Base-by-base conservation (phyloP, 768 basidiomycete species). In the Tylopilus subfusipes region DNA sequence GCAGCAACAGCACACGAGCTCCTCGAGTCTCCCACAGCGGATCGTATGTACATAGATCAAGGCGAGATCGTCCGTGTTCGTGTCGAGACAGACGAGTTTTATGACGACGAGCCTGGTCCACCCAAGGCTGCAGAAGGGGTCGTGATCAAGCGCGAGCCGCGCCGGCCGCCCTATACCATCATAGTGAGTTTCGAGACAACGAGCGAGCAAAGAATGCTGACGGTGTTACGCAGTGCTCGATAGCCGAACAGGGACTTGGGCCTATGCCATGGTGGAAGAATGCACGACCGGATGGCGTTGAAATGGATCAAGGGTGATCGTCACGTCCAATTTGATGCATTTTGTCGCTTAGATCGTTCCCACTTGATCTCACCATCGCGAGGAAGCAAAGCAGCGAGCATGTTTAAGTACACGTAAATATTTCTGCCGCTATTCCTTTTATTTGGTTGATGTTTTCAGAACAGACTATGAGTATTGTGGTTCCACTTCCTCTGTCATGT, bases 41-140 rank as follows among this genome's bases (percentile, higher is more conserved):
- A 84, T 27, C 80, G 90, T 6, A 88, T 91, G 84, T 93, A 90
- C 68, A 84, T 93, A 56, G 89, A 91, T 68, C 77, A 82, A 52
- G 82, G 84, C 38, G 90, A 90, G 60, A 76, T 87, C 21, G 72
- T 93, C 2, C 86, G 91, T 25, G 81, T 90, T 1, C 84, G 90
- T 5, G 83, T 93, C 5, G 90, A 93, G 63, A 76, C 78, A 4
- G 91, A 91, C 61, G 88, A 91, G 61, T 93, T 92, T 59, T 86
- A 82, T 59, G 91, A 93, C 59, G 88, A 90, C 59, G 90, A 92
- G 56, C 90, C 90, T 2, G 90, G 91, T 1, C 90, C 90, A 0
- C 86, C 87, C 1, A 89, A 86, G 63, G 84, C 83, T 42, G 71
- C 77, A 0, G 88, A 90, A 47, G 90, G 88, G 1, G 83, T 88